Evolutionary conservation across 2,329 filamentous ascomycete genomes (phyloP).

Genomic region (Parastagonospora nodorum): DNA sequence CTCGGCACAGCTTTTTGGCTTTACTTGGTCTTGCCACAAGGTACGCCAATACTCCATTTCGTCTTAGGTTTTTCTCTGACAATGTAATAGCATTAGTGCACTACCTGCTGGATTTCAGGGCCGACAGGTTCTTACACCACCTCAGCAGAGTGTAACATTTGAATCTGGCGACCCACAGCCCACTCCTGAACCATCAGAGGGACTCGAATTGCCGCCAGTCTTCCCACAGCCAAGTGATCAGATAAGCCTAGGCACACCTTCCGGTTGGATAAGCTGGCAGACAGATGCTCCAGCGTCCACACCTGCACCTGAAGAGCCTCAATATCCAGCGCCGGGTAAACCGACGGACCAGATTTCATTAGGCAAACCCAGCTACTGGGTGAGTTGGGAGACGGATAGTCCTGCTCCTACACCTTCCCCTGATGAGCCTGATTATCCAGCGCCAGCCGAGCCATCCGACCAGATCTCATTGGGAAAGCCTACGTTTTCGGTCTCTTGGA

Average conservation of each 20-base stretch:
- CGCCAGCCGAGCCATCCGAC: constrained; percentile 12
- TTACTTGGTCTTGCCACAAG: constrained; percentile 33
- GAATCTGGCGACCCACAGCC: constrained; percentile 14
- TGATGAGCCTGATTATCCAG: constrained; percentile 4
- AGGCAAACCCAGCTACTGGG: constrained; percentile 4
- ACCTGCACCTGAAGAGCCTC: constrained; percentile 6
- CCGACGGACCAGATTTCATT: constrained; percentile 13
- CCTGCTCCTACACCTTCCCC: constrained; percentile 3
- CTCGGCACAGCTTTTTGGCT: constrained; percentile 27
- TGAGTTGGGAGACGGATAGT: constrained; percentile 5
- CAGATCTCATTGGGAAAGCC: constrained; percentile 20
- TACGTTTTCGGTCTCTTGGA: constrained; percentile 22
- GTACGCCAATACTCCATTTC: constrained; percentile 13
- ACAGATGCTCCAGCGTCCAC: constrained; percentile 3
- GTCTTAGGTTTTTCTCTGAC: constrained; percentile 5
- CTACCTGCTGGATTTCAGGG: constrained; percentile 22
- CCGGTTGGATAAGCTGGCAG: constrained; percentile 16
- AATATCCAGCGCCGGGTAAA: constrained; percentile 9
- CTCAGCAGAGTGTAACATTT: constrained; percentile 23
- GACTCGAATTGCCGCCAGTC: constrained; percentile 8
- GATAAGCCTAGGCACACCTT: constrained; percentile 16
- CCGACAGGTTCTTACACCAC: constrained; percentile 23
- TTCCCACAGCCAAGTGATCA: constrained; percentile 7
- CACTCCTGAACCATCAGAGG: constrained; percentile 11
- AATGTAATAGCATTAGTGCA: constrained; percentile 20